Evolutionary conservation across 192 early-diverging fungal genomes (phyloP), one percentile per base, ranked within the genome.

Genomic region (Pilaira anomala): DNA sequence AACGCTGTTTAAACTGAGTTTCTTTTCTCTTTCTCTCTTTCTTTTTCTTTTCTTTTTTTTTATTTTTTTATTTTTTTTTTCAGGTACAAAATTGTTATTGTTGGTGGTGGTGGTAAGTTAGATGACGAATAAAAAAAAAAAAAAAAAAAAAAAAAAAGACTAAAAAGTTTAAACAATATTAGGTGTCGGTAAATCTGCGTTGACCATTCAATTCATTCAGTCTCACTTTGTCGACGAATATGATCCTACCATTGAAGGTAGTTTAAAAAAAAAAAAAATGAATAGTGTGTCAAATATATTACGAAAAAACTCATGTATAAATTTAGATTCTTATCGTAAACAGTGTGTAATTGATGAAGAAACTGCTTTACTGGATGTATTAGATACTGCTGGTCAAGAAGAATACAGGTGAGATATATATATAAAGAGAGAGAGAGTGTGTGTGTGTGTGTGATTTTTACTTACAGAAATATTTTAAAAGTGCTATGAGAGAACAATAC

Each of bases 371-470:
- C 81, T 98, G 6, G 96, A 98, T 68, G 90, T 98, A 8, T 83
- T 98, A 24, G 96, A 98, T 77, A 98, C 94, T 21, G 94, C 94
- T 14, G 96, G 96, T 26, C 96, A 98, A 69, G 94, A 98, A 70
- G 94, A 96, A 79, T 96, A 95, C 46, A 72, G 71, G 71, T 67
- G 50, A 18, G 1, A 18, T n/a, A 4, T 18, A 25, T 36, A 55
- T 39, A 39, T 26, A 40, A 19, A 19, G 2, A 46, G 18, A 30
- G 33, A 22, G 24, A 18, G 24, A 50, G n/a, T 28, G 22, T n/a
- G n/a, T 33, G 7, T 33, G 30, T 18, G 11, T 22, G 6, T 12
- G 39, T 29, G 22, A 25, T 14, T n/a, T 42, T 12, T 29, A 52
- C 25, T 41, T 26, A 51, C 28, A 61, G 14, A 36, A 21, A 18